phyloP scores from a whole-genome alignment of 2,329 filamentous ascomycete genomes.

The Penicillium sp. region DNA sequence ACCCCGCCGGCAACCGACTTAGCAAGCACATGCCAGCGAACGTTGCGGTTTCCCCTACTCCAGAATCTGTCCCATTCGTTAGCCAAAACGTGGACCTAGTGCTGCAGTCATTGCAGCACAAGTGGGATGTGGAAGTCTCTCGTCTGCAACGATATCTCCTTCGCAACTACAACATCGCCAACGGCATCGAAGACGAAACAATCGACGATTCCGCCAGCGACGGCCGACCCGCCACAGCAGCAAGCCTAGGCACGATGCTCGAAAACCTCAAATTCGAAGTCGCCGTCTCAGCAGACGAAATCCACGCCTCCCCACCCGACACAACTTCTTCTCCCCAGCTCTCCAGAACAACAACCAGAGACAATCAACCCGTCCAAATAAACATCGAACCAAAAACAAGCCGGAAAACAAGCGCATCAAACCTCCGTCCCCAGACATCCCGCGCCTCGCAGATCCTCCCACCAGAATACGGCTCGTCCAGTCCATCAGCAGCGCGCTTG shows the following conservation, averaged over 20 bases:
- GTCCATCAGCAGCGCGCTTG: slow-evolving; percentile 33
- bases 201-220: slow-evolving; percentile 44
- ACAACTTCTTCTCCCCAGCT: slow-evolving; percentile 22
- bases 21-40: slow-evolving; percentile 38
- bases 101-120: slow-evolving; percentile 49
- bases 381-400: slow-evolving; percentile 20
- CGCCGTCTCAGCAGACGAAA: slow-evolving; percentile 38
- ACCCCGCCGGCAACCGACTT: slow-evolving; percentile 39
- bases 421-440: slow-evolving; percentile 37
- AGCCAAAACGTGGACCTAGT: slow-evolving; percentile 50
- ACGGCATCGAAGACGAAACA: slow-evolving; percentile 40
- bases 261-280: slow-evolving; percentile 47
- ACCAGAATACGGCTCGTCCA: slow-evolving; percentile 33
- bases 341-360: slow-evolving; percentile 20
- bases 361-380: slow-evolving; percentile 22
- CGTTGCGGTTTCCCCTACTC: slow-evolving; percentile 27
- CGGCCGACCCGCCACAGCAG: slow-evolving; percentile 46
- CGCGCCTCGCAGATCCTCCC: slow-evolving; percentile 32
- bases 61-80: slow-evolving; percentile 35
- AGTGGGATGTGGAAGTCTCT: slow-evolving; percentile 53
- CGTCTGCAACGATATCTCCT: slow-evolving; percentile 53
- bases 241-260: slow-evolving; percentile 47
- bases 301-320: slow-evolving; percentile 30
- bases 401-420: slow-evolving; percentile 29
- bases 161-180: slow-evolving; percentile 52